phyloP scores from a whole-genome alignment of 140 eudicot genomes.

The Cichorium intybus region DNA sequence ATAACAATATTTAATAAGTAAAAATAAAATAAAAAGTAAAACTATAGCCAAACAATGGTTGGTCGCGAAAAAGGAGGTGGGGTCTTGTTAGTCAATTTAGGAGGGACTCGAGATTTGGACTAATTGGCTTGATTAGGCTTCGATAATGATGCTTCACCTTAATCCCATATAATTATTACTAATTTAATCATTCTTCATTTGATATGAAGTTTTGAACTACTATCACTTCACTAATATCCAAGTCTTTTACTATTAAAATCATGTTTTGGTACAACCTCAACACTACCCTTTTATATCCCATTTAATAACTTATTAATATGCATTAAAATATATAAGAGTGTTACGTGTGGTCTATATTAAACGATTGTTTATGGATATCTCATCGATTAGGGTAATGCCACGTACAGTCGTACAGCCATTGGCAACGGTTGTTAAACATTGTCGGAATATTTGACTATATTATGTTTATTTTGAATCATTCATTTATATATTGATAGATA shows the following conservation, averaged over 20 bases:
- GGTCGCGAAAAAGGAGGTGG: slow-evolving; percentile 16
- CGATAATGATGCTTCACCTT: slow-evolving; percentile 40
- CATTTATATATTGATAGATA: not conserved
- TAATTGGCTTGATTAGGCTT: slow-evolving; percentile 33
- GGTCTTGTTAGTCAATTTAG: slow-evolving; percentile 24
- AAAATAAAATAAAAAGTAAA: not conserved
- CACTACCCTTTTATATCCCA: slow-evolving; percentile 19
- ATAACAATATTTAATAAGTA: not conserved
- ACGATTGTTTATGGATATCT: not conserved
- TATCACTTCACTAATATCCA: slow-evolving; percentile 17
- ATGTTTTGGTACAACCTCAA: slow-evolving; percentile 30
- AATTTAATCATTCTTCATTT: slow-evolving; percentile 15
- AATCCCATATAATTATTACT: slow-evolving; percentile 26
- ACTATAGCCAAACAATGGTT: not conserved
- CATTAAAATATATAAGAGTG: slow-evolving; percentile 9
- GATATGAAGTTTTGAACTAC: slow-evolving; percentile 1
- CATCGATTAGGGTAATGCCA: slow-evolving; percentile 4
- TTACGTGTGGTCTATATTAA: slow-evolving; percentile 7
- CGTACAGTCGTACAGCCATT: not conserved
- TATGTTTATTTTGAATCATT: not conserved
- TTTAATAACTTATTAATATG: not conserved
- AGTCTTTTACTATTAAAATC: slow-evolving; percentile 20
- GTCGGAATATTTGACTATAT: too few species aligned
- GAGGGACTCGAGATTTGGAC: slow-evolving; percentile 39
- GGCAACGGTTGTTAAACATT: too few species aligned